Evolutionary conservation across 345 rosid species (phyloP).

Genomic region (Schrenkiella parvula): DNA sequence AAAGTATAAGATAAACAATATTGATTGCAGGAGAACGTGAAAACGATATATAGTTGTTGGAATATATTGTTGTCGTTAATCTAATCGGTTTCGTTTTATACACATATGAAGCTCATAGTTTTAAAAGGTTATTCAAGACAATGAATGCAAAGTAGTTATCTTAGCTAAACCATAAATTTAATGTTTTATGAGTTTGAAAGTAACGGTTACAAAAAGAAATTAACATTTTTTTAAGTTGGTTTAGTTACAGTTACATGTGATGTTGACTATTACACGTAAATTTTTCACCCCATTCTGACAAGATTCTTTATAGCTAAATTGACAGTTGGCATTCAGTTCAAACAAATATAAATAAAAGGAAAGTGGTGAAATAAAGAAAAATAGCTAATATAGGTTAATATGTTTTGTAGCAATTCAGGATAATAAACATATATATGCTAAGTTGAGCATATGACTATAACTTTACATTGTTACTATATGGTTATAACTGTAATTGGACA

Average conservation of each 20-base stretch:
- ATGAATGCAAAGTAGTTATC: not conserved
- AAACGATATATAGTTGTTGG: not conserved
- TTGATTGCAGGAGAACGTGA: not conserved
- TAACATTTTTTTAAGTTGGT: not conserved
- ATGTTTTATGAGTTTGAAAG: not conserved
- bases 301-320: not conserved
- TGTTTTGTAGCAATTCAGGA: not conserved
- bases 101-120: not conserved
- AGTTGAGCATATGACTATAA: not conserved
- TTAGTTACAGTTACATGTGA: not conserved
- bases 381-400: not conserved
- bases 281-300: not conserved
- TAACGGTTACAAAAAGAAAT: slow-evolving; percentile 1
- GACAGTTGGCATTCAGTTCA: not conserved
- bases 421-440: not conserved
- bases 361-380: not conserved
- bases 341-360: not conserved
- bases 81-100: not conserved
- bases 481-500: not conserved
- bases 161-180: slow-evolving; percentile 1
- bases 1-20: not conserved
- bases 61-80: not conserved
- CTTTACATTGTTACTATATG: not conserved
- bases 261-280: not conserved
- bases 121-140: not conserved